Conservation (phyloP, 169 alveolate species). For the Plasmodium billcollinsi region DNA sequence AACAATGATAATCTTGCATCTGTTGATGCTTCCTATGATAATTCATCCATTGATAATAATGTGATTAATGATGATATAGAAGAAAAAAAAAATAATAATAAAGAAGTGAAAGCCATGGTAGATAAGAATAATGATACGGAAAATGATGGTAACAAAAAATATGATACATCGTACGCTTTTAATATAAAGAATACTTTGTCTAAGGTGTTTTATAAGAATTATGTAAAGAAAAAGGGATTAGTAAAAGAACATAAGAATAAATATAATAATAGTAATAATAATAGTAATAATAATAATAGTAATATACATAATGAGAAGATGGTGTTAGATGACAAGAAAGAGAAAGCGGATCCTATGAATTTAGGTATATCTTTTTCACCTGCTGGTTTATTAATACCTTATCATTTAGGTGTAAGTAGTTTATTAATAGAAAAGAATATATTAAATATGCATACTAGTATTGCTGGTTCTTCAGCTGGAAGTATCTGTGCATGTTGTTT, state of each 20-base stretch:
- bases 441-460: conserved; percentile 78
- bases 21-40: no score
- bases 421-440: conserved; percentile 80
- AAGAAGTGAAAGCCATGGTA: neutral
- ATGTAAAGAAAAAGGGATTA: neutral
- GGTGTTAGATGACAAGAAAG: neutral
- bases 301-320: neutral
- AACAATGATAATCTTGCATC: no score
- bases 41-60: no score
- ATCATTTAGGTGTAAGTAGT: conserved; percentile 82
- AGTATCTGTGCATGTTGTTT: conserved; percentile 78
- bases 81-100: neutral
- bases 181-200: conserved; percentile 26
- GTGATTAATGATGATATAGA: neutral
- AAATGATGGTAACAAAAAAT: conserved; percentile 2
- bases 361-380: conserved; percentile 85
- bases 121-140: neutral
- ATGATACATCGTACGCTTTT: conserved; percentile 11
- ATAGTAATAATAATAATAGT: neutral
- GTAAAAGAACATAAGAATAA: neutral
- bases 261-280: neutral
- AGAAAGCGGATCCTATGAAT: conserved; percentile 34
- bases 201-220: conserved; percentile 19
- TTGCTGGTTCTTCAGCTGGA: conserved; percentile 86
- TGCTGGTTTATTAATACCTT: conserved; percentile 83